Evolutionary conservation across 2,329 filamentous ascomycete genomes (phyloP).

Genomic region (Aspergillus unguis): DNA sequence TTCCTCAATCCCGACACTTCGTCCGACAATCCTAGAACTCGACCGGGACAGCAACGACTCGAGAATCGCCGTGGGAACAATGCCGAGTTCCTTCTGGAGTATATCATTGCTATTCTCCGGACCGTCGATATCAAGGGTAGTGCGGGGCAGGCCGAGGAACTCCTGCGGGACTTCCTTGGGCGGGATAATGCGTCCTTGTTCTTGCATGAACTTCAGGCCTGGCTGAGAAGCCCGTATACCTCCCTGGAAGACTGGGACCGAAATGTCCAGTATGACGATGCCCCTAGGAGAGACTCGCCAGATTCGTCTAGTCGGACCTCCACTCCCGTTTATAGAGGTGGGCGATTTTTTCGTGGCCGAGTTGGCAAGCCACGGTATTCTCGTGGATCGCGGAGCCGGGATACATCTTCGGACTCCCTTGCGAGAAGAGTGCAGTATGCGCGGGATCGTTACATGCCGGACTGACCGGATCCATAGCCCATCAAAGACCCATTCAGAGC

Average conservation of each 20-base stretch:
- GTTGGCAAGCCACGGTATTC: conserved; percentile 25
- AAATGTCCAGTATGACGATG: conserved; percentile 65
- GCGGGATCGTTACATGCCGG: conserved; percentile 33
- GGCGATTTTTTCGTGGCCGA: conserved; percentile 21
- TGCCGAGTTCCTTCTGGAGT: conserved; percentile 80
- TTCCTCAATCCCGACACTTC: conserved; percentile 56
- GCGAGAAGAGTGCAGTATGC: conserved; percentile 29
- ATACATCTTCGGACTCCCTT: conserved; percentile 16
- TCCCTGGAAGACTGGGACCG: conserved; percentile 75
- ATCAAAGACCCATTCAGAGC: conserved; percentile 1
- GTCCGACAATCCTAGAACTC: conserved; percentile 21
- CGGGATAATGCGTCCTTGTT: conserved; percentile 70
- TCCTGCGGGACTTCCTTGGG: conserved; percentile 76
- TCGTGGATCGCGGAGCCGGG: conserved; percentile 10
- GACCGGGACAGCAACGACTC: conserved; percentile 32
- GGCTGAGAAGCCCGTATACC: conserved; percentile 74
- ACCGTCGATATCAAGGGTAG: conserved; percentile 78
- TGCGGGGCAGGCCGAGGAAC: conserved; percentile 71
- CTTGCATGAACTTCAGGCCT: conserved; percentile 78
- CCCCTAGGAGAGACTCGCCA: background rate
- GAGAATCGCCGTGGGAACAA: conserved; percentile 59
- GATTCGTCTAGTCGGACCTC: conserved; percentile 18
- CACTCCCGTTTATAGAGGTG: conserved; percentile 21
- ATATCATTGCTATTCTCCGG: conserved; percentile 78
- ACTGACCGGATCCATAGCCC: conserved; percentile 19